These are phyloP conservation scores for Hortiboletus campestris DNA, from an alignment of 768 basidiomycete species.

Conservation along the genomic window DNA sequence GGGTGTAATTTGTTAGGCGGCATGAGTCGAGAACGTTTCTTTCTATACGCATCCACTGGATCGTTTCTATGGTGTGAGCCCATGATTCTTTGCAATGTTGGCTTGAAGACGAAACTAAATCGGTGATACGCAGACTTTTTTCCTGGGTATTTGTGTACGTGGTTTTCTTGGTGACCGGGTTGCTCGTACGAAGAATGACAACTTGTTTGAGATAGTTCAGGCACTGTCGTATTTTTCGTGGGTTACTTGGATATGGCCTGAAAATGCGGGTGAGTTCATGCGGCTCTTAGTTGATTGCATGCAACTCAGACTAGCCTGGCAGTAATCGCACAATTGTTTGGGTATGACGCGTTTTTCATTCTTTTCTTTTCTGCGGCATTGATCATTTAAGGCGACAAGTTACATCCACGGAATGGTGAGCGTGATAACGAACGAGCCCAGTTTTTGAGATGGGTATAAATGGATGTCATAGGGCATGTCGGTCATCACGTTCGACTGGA, in stretches of 20 bases:
- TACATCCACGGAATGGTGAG: conserved; percentile 47
- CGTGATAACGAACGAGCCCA: background rate
- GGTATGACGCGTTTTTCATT: conserved; percentile 29
- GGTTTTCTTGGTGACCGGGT: background rate
- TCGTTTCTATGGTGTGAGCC: conserved; percentile 60
- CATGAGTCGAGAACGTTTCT: conserved; percentile 74
- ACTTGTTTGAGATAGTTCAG: conserved; percentile 34
- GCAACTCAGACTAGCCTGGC: conserved; percentile 13
- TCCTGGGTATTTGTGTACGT: conserved; percentile 45
- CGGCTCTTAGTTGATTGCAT: conserved; percentile 9
- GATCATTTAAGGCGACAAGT: conserved; percentile 11
- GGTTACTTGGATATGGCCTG: conserved; percentile 54
- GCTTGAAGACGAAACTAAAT: conserved; percentile 5
- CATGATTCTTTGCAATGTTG: background rate
- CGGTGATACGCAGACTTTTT: conserved; percentile 34
- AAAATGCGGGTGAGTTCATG: conserved; percentile 42
- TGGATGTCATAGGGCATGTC: conserved; percentile 54
- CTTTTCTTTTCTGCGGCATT: background rate
- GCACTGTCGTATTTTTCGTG: conserved; percentile 58
- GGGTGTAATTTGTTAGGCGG: conserved; percentile 63
- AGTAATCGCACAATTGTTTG: conserved; percentile 48
- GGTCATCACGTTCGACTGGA: conserved; percentile 79
- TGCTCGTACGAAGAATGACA: background rate
- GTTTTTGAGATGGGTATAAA: background rate
- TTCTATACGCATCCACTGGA: conserved; percentile 58